Evolutionary conservation across 164 flowering plant species (phyloP).

Genomic region (Chloranthus sessilifolius): DNA sequence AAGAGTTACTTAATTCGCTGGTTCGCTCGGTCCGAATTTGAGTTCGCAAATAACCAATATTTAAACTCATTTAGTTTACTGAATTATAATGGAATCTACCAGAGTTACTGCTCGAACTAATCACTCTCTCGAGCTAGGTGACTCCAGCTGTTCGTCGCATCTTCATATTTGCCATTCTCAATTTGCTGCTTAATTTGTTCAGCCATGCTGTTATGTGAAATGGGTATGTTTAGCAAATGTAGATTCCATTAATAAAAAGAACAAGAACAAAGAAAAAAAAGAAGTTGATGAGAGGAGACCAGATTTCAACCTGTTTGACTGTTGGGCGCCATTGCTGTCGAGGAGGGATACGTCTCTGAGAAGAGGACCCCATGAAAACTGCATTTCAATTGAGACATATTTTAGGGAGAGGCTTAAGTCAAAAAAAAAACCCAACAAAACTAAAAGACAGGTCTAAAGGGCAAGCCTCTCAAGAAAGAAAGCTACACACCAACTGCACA

Average conservation of each 20-base stretch:
- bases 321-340: slow-evolving; percentile 43
- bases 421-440: too few species aligned
- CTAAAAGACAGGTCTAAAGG: too few species aligned
- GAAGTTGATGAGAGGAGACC: too few species aligned
- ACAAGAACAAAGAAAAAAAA: background rate
- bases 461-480: too few species aligned
- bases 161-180: slow-evolving; percentile 31
- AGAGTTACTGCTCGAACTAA: slow-evolving; percentile 33
- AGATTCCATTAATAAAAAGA: background rate
- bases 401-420: too few species aligned
- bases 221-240: slow-evolving; percentile 1
- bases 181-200: slow-evolving; percentile 54
- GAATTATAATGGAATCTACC: too few species aligned
- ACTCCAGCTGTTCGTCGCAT: slow-evolving; percentile 58
- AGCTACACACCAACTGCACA: too few species aligned
- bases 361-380: slow-evolving; percentile 94
- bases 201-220: slow-evolving; percentile 44
- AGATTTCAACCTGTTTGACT: slow-evolving; percentile 56
- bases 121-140: slow-evolving; percentile 46
- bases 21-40: too few species aligned
- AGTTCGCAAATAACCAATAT: too few species aligned
- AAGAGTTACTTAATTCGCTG: too few species aligned
- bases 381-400: too few species aligned
- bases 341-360: slow-evolving; percentile 77
- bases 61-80: too few species aligned